These are phyloP conservation scores for Gracilaria gracilis DNA, from an alignment of 23 red algal genomes.

Conservation along the genomic window DNA sequence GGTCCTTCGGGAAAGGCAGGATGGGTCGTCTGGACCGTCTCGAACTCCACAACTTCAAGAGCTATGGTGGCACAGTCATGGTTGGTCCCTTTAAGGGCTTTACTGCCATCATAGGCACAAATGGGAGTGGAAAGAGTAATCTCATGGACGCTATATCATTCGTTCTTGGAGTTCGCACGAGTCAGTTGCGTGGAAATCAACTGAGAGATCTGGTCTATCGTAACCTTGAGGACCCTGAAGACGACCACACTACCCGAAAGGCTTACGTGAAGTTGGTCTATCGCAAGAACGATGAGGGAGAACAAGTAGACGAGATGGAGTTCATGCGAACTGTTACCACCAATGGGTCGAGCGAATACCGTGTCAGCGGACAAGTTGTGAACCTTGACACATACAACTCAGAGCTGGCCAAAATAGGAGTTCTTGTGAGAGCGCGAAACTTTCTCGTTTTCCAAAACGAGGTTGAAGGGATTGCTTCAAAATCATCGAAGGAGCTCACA, in stretches of 20 bases:
- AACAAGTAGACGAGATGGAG: conserved; percentile 43
- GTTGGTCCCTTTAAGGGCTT: conserved; percentile 92
- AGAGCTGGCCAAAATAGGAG: conserved; percentile 71
- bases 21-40: conserved; percentile 92
- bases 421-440: conserved; percentile 84
- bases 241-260: conserved; percentile 35
- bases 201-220: conserved; percentile 90
- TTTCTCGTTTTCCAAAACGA: conserved; percentile 99
- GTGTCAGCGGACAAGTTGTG: conserved; percentile 68
- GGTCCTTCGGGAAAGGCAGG: too few species aligned
- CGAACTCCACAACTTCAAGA: conserved; percentile 98
- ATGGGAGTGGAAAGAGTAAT: conserved; percentile 98
- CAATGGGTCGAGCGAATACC: conserved; percentile 74
- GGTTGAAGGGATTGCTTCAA: conserved; percentile 85
- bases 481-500: conserved; percentile 74
- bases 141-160: conserved; percentile 98
- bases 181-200: conserved; percentile 82
- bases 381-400: conserved; percentile 71
- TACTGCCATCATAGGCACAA: conserved; percentile 90
- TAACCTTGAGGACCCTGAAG: conserved; percentile 42
- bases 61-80: conserved; percentile 83
- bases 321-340: conserved; percentile 78
- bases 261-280: conserved; percentile 80
- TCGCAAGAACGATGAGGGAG: conserved; percentile 42
- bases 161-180: conserved; percentile 85